Evolutionary conservation across 345 rosid species (phyloP), one percentile per base, ranked within the genome.

Genomic region (Euphorbia lathyris): DNA sequence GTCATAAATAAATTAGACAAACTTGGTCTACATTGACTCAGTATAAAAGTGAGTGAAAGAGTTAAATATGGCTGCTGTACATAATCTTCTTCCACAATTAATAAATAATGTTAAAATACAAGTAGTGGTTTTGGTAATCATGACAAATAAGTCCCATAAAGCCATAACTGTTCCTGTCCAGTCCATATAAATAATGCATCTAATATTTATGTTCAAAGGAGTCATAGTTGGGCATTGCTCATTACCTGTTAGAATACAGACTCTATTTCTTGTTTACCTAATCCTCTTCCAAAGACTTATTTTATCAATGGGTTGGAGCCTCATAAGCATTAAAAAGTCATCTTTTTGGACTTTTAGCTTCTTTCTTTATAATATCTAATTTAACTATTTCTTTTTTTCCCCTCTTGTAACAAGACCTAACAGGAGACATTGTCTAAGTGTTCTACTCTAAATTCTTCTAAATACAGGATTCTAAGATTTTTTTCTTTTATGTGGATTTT

Each of bases 181-280:
- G 7, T 16, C 10, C 32, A 32, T 43, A 5, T 26, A 25, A 8
- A 17, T 26, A 3, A 43, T 57, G 56, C 14, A 27, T 20, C 23
- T n/a, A 11, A 29, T 58, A 40, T 42, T 27, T 43, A n/a, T 27
- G 30, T n/a, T 23, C 48, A 40, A 8, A 5, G 47, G 29, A 36
- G 16, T 29, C 9, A 19, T 56, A 3, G 63, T 20, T 26, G 53
- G 13, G 32, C 27, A 26, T 5, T 11, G 76, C 62, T 45, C 51
- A 45, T 45, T 45, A 45, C 51, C 0, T 45, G 3, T 16, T 12
- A 45, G 51, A 45, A 45, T 45, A 45, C 42, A 69, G 40, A 43
- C 0, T 51, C 4, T 27, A 65, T 53, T 51, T 63, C 61, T 71
- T 53, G 62, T 52, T 71, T n/a, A 52, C 63, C 52, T 62, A 51